These are phyloP conservation scores for Epichloe glyceriae DNA, from an alignment of 2,329 filamentous ascomycete species.

Conservation along the genomic window DNA sequence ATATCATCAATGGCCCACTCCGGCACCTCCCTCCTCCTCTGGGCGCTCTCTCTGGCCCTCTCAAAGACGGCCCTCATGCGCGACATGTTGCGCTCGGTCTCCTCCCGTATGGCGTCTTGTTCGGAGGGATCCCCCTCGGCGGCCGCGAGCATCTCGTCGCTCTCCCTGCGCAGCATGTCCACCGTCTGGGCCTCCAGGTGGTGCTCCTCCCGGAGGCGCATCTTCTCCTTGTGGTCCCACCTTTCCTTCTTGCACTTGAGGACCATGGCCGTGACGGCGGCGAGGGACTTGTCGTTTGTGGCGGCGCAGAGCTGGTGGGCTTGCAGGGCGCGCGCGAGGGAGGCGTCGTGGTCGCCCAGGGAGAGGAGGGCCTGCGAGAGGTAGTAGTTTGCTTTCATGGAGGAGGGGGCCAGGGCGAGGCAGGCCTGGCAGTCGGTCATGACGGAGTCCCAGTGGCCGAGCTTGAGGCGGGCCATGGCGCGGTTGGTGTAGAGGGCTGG, in stretches of 20 bases:
- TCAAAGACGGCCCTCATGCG: conserved; percentile 38
- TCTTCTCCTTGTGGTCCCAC: conserved; percentile 64
- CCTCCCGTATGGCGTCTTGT: conserved; percentile 31
- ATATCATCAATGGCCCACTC: conserved; percentile 71
- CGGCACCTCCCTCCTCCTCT: conserved; percentile 47
- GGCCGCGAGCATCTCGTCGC: conserved; percentile 25
- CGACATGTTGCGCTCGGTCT: conserved; percentile 33
- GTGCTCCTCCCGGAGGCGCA: conserved; percentile 39
- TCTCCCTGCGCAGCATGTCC: conserved; percentile 33
- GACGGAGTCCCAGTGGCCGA: conserved; percentile 59
- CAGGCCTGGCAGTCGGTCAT: conserved; percentile 67
- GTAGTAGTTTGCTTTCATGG: conserved; percentile 75
- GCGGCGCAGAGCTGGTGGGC: conserved; percentile 61
- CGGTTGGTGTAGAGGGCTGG: conserved; percentile 80
- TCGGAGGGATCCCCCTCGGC: conserved; percentile 34
- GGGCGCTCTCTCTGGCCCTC: conserved; percentile 28
- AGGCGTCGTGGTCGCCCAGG: conserved; percentile 51
- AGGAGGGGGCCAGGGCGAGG: conserved; percentile 49
- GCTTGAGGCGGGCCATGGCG: conserved; percentile 66
- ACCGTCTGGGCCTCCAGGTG: conserved; percentile 50
- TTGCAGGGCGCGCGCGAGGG: conserved; percentile 52
- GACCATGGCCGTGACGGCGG: conserved; percentile 59
- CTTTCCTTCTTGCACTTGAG: conserved; percentile 71
- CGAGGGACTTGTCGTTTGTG: conserved; percentile 52
- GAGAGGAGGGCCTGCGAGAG: conserved; percentile 73